A percentile compares a stretch with the other conserved stretches of the same genome.
phyloP scores from a whole-genome alignment of 352 stramenopile species.

The Globisporangium solare region DNA sequence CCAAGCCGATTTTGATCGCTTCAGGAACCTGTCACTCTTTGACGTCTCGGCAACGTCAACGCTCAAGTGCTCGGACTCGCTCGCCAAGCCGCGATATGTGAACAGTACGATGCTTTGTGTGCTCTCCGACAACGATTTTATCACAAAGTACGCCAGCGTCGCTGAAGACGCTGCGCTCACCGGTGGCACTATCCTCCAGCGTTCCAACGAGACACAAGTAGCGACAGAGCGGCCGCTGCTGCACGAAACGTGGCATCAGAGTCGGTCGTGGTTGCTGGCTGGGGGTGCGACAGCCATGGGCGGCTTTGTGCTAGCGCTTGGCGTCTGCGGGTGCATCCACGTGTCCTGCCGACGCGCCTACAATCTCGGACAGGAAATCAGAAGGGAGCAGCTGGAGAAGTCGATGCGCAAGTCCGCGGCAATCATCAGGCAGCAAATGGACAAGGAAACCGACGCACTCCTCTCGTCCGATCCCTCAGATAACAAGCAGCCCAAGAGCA shows the following conservation, averaged over 20 bases:
- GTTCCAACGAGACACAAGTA: neutral
- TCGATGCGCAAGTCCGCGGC: neutral
- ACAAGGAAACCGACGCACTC: slow-evolving; percentile 8
- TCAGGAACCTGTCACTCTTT: slow-evolving; percentile 15
- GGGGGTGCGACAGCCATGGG: slow-evolving; percentile 18
- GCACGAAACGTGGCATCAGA: slow-evolving; percentile 20
- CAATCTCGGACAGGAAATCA: neutral
- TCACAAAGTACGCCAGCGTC: slow-evolving; percentile 26
- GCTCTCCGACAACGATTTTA: slow-evolving; percentile 30
- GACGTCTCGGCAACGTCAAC: slow-evolving; percentile 8
- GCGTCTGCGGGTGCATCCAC: neutral
- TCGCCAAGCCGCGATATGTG: slow-evolving; percentile 28
- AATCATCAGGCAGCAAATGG: neutral
- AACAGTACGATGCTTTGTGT: slow-evolving; percentile 40
- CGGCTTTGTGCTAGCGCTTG: slow-evolving; percentile 12
- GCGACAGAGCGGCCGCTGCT: slow-evolving; percentile 10
- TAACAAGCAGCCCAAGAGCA: neutral
- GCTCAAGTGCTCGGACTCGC: slow-evolving; percentile 25
- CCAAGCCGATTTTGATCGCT: slow-evolving; percentile 24
- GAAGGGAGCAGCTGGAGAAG: slow-evolving; percentile 2
- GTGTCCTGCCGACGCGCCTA: neutral
- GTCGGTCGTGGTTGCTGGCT: slow-evolving; percentile 29
- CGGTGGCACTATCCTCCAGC: neutral
- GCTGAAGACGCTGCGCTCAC: neutral
- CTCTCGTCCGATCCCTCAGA: neutral